Conservation (phyloP, 805 yeast genomes). For the Kodamaea neixiangensis region DNA sequence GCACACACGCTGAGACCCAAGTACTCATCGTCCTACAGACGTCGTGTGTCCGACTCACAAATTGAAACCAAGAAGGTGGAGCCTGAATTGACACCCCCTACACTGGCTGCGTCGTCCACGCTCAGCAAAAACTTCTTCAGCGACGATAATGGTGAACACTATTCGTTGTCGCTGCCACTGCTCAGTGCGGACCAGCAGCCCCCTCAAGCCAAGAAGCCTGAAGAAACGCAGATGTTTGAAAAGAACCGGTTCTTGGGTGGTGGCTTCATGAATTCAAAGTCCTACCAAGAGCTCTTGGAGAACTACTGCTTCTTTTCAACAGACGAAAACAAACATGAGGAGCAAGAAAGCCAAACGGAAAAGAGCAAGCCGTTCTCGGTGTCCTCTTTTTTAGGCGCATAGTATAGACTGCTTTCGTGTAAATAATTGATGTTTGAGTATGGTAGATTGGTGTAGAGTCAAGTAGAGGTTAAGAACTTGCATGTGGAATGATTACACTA, state of each 20-base stretch:
- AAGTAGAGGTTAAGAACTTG: too few species aligned
- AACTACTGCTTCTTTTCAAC: slow-evolving; percentile 51
- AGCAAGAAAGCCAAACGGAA: background rate
- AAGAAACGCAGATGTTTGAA: background rate
- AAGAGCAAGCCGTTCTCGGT: slow-evolving; percentile 7
- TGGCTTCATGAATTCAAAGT: slow-evolving; percentile 42
- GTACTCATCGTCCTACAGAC: slow-evolving; percentile 40
- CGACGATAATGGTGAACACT: slow-evolving; percentile 17
- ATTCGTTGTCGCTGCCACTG: slow-evolving; percentile 39
- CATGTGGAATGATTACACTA: too few species aligned
- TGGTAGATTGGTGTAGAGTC: too few species aligned
- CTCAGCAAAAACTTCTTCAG: slow-evolving; percentile 1
- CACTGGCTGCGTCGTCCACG: slow-evolving; percentile 7
- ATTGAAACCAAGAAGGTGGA: slow-evolving; percentile 12
- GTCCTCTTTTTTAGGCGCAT: slow-evolving; percentile 11
- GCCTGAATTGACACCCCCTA: slow-evolving; percentile 10
- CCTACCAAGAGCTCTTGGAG: slow-evolving; percentile 58
- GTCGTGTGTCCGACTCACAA: slow-evolving; percentile 33
- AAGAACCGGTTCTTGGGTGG: slow-evolving; percentile 5
- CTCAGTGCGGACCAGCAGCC: background rate
- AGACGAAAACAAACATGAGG: slow-evolving; percentile 17
- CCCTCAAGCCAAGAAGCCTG: background rate
- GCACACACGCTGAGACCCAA: slow-evolving; percentile 32
- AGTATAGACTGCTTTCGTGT: background rate
- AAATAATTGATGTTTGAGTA: background rate